Base-by-base conservation (phyloP, 2,329 filamentous ascomycete species). In the Plenodomus lindquistii region DNA sequence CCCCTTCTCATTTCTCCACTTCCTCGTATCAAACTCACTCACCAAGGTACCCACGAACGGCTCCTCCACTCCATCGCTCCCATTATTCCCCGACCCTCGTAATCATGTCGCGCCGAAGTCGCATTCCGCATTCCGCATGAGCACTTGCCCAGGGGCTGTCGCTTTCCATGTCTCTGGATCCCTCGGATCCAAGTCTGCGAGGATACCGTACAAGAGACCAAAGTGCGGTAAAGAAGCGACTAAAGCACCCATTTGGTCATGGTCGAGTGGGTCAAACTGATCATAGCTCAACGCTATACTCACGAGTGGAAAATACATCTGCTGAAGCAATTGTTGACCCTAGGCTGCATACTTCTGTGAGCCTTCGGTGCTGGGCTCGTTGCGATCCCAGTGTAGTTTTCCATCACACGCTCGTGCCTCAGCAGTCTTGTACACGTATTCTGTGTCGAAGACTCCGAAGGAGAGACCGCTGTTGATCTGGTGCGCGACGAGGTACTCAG, bases 261-360 rank as follows among this genome's bases (percentile, higher is more conserved):
- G 48, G 38, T 73, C 54, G 2, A 68, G 48, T 11, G 63, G 45
- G 20, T 67, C 37, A 40, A 57, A 46, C 10, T 47, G 52, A 37
- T 75, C 73, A 40, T 73, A 74, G 13, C 60, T 54, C 38, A 75
- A 20, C 5, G 69, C 71, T 16, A 75, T 60, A n/a, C 62, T 65
- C 10, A 73, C 67, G 17, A 75, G 58, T 1, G 73, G 71, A 43
- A 73, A 73, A 43, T 75, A 72, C 70, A 74, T 74, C 38, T 67
- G 62, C 41, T 63, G 44, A 18, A 68, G 34, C 38, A 72, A 27
- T n/a, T 55, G 35, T 22, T 56, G 38, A 4, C 54, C 54, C 38
- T 70, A 62, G 4, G 54, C 59, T 24, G 61, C 48, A 2, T 46
- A n/a, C 3, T 59, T 55, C 39, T 63, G 29, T 16, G 37, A 44